Evolutionary conservation across 1,284 basidiomycete genomes (phyloP).

Genomic region (Volvariella surrecta): DNA sequence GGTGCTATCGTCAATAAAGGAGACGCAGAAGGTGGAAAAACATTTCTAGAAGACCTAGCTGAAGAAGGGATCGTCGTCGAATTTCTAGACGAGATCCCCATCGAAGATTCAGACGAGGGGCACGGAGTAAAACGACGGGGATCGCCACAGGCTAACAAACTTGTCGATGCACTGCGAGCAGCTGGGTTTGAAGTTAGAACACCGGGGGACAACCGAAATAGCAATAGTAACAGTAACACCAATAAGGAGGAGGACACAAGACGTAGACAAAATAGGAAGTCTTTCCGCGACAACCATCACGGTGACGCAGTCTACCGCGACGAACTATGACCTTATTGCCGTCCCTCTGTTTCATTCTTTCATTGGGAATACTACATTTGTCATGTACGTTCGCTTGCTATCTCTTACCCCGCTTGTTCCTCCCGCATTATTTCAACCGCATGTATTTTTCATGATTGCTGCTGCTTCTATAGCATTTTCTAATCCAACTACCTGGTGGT

Average conservation of each 20-base stretch:
- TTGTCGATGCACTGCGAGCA: conserved; percentile 31
- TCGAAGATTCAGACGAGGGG: conserved; percentile 5
- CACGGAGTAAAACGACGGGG: conserved; percentile 22
- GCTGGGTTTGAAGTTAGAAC: conserved; percentile 33
- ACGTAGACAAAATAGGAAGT: conserved; percentile 14
- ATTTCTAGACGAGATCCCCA: conserved; percentile 35
- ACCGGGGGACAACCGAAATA: conserved; percentile 15
- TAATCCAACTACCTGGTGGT: too few species aligned
- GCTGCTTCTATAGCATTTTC: too few species aligned
- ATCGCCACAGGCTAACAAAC: conserved; percentile 21
- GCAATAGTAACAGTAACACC: conserved; percentile 11
- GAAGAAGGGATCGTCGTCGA: conserved; percentile 43
- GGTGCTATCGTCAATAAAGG: conserved; percentile 29
- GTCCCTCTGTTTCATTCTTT: not conserved
- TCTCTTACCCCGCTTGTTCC: not conserved
- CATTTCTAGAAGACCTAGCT: not conserved
- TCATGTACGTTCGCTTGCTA: not conserved
- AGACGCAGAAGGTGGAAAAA: not conserved
- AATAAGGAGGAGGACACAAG: conserved; percentile 11
- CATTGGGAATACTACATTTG: not conserved
- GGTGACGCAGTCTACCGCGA: conserved; percentile 16
- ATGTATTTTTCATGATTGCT: too few species aligned
- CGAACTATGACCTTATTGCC: conserved; percentile 15
- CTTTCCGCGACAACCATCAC: conserved; percentile 5
- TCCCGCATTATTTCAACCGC: not conserved